Evolutionary conservation across 352 stramenopile genomes (phyloP), one percentile per base, ranked within the genome.

Genomic region (Pythium brassicae): DNA sequence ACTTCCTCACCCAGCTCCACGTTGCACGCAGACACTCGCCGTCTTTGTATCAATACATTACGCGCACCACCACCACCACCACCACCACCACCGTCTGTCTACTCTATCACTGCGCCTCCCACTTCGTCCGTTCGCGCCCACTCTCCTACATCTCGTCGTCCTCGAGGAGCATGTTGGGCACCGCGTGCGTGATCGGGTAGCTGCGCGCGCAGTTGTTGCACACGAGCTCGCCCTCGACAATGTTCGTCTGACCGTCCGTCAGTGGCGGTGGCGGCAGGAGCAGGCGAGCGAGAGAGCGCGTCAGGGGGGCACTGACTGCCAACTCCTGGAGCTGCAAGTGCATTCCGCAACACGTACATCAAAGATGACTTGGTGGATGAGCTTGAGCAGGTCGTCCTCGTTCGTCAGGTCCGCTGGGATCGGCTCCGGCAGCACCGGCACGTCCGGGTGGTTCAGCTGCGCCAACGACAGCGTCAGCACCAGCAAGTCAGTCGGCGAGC

Each of bases 151-250:
- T 74, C 72, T 94, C 83, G 61, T 94, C 83, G 60, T 94, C 83
- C 62, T 94, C 80, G 10, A 94, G 68, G 49, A 92, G 69, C 82
- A 94, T 89, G 65, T 94, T 94, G 54, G 83, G 83, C 61, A 94
- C 78, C 20, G 81, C 83, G 53, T 92, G 86, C 43, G 71, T 78
- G 59, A 94, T 73, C 19, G 78, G 65, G 68, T 94, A 94, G 63
- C 72, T 80, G 47, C 83, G 79, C 53, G 73, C 76, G 63, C 83
- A 94, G 67, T 94, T 90, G 67, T 87, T 91, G 73, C 83, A 94
- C 26, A 94, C 50, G 17, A 94, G 68, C 42, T 94, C 83, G 44
- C 83, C 83, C 58, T 94, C 81, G 50, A 91, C 80, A 46, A 94
- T 90, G 56, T 91, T 90, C 22, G 80, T 91, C 83, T 94, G 50